phyloP scores from a whole-genome alignment of 345 rosid species.

The Eucalyptus urophylla region DNA sequence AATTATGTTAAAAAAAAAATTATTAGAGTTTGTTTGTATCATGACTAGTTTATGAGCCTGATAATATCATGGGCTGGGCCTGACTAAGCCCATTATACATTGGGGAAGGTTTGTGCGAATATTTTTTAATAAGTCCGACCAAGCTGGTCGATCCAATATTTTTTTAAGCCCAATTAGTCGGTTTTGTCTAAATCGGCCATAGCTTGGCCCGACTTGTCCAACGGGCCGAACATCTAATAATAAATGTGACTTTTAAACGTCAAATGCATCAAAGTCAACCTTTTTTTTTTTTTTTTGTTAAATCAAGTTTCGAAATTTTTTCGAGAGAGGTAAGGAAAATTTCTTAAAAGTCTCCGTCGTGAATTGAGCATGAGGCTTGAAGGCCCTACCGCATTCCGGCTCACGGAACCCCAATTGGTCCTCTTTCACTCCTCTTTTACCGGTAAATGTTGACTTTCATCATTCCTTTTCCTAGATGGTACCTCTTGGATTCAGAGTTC shows the following conservation, averaged over 20 bases:
- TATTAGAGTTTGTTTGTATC: neutral
- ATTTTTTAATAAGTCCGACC: neutral
- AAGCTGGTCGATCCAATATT: neutral
- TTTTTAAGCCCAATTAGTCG: neutral
- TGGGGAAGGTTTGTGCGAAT: neutral
- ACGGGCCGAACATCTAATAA: neutral
- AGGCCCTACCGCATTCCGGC: neutral
- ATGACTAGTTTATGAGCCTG: neutral
- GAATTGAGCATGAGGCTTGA: neutral
- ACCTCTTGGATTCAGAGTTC: neutral
- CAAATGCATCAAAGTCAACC: neutral
- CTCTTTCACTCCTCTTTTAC: neutral
- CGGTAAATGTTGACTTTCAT: neutral
- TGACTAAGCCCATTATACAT: neutral
- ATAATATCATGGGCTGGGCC: neutral
- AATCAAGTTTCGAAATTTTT: neutral
- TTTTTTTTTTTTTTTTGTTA: accelerated
- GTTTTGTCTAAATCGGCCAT: neutral
- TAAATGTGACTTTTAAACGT: neutral
- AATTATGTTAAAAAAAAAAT: too few species aligned
- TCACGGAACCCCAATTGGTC: neutral
- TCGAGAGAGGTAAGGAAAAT: neutral
- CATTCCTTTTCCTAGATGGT: neutral
- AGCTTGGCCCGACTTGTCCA: neutral
- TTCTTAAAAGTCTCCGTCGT: neutral